Conservation (phyloP, 208 protist genomes). For the Crithidia fasciculata region DNA sequence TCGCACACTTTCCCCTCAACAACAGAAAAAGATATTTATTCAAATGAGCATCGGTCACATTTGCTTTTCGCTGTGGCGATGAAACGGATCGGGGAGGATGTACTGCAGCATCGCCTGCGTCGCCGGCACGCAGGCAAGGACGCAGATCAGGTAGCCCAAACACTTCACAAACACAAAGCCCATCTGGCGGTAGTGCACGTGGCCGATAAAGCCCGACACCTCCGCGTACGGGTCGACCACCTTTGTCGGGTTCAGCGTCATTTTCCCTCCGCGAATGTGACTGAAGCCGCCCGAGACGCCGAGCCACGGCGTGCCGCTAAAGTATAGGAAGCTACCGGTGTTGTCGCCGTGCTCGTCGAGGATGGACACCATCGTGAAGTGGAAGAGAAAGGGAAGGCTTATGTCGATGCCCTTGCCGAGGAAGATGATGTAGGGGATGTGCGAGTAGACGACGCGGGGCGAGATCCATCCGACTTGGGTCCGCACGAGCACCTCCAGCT, state of each 20-base stretch:
- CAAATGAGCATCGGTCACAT: constrained; percentile 10
- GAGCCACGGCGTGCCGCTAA: constrained; percentile 81
- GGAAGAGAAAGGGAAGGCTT: constrained; percentile 79
- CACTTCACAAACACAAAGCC: constrained; percentile 81
- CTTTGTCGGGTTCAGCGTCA: constrained; percentile 74
- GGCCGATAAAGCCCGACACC: constrained; percentile 74
- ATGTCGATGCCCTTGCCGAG: constrained; percentile 83
- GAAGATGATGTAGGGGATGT: constrained; percentile 76
- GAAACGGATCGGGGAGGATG: constrained; percentile 71
- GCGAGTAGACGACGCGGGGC: constrained; percentile 75
- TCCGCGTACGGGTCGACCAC: constrained; percentile 70
- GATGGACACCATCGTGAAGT: constrained; percentile 84
- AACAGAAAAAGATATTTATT: background rate
- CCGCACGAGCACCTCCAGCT: constrained; percentile 80
- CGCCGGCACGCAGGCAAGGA: constrained; percentile 75
- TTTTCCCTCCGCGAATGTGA: constrained; percentile 62
- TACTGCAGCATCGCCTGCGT: constrained; percentile 69
- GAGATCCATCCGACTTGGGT: constrained; percentile 89
- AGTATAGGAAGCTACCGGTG: constrained; percentile 84
- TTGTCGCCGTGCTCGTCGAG: constrained; percentile 83
- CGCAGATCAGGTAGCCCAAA: constrained; percentile 55
- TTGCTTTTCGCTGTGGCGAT: constrained; percentile 68
- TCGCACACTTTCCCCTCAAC: no score
- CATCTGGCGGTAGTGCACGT: constrained; percentile 78
- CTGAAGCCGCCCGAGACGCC: constrained; percentile 75